phyloP scores from a whole-genome alignment of 805 yeast genomes.

The Saturnispora sanitii region DNA sequence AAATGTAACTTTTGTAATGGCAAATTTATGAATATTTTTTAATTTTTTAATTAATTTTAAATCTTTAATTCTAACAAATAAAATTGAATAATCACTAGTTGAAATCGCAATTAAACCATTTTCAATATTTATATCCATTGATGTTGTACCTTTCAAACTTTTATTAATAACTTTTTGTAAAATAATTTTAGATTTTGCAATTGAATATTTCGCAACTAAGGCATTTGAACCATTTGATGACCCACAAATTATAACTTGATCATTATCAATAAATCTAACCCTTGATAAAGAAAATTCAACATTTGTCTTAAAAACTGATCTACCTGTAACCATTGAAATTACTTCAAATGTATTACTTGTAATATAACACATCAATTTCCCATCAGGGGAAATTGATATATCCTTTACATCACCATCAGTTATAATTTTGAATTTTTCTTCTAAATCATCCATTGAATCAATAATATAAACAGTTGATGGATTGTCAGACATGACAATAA shows the following conservation, averaged over 20 bases:
- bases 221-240: conserved; percentile 36
- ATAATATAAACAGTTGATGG: conserved; percentile 60
- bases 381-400: conserved; percentile 57
- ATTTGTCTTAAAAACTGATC: conserved; percentile 25
- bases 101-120: conserved; percentile 43
- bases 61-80: conserved; percentile 41
- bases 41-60: conserved; percentile 42
- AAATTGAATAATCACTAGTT: conserved; percentile 58
- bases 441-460: conserved; percentile 41
- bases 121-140: conserved; percentile 34
- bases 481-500: conserved; percentile 54
- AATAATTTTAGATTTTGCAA: conserved; percentile 32
- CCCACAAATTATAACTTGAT: conserved; percentile 35
- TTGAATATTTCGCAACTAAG: conserved; percentile 34
- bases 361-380: conserved; percentile 52
- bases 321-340: conserved; percentile 40
- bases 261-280: conserved; percentile 26
- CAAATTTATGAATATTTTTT: conserved; percentile 62
- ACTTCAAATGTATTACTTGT: conserved; percentile 47
- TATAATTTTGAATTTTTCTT: conserved; percentile 42
- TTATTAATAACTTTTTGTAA: conserved; percentile 34
- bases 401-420: conserved; percentile 52
- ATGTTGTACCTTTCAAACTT: conserved; percentile 47
- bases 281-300: conserved; percentile 23
- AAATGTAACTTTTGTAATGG: conserved; percentile 64